These are phyloP conservation scores for Apostasia shenzhenica DNA, from an alignment of 106 monocot species.

Conservation along the genomic window DNA sequence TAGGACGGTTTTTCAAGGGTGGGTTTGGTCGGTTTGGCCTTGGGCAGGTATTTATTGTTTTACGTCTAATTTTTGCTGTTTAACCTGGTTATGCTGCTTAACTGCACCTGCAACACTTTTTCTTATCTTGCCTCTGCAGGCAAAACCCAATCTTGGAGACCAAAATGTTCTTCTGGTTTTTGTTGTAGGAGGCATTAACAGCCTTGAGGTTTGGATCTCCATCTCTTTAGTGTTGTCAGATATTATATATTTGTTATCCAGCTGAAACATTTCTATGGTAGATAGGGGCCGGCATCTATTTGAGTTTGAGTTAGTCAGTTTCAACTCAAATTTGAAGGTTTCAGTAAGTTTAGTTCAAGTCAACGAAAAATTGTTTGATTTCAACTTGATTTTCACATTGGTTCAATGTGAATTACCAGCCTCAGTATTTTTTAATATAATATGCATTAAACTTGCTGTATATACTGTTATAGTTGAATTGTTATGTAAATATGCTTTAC, in stretches of 20 bases:
- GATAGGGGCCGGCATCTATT: not conserved
- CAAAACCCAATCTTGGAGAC: slow-evolving; percentile 77
- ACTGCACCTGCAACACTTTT: not conserved
- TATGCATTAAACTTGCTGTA: no score
- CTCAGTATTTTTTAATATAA: no score
- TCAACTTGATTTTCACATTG: no score
- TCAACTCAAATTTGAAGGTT: not conserved
- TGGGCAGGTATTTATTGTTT: slow-evolving; percentile 65
- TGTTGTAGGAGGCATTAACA: slow-evolving; percentile 84
- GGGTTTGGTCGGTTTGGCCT: slow-evolving; percentile 99
- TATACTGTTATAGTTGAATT: no score
- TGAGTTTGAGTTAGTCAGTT: not conserved
- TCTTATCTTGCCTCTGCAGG: slow-evolving; percentile 32
- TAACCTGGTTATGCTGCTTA: not conserved
- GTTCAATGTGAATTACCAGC: no score
- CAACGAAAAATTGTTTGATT: no score
- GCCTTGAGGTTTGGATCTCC: slow-evolving; percentile 60
- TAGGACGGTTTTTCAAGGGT: slow-evolving; percentile 90
- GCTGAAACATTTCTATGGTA: not conserved
- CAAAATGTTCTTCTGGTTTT: slow-evolving; percentile 75
- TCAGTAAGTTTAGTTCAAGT: no score
- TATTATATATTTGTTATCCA: not conserved
- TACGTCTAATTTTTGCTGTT: slow-evolving; percentile 4
- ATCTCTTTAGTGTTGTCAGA: not conserved
- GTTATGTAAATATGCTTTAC: no score